phyloP scores from a whole-genome alignment of 495 filamentous ascomycete genomes.

The Xylaria flabelliformis region DNA sequence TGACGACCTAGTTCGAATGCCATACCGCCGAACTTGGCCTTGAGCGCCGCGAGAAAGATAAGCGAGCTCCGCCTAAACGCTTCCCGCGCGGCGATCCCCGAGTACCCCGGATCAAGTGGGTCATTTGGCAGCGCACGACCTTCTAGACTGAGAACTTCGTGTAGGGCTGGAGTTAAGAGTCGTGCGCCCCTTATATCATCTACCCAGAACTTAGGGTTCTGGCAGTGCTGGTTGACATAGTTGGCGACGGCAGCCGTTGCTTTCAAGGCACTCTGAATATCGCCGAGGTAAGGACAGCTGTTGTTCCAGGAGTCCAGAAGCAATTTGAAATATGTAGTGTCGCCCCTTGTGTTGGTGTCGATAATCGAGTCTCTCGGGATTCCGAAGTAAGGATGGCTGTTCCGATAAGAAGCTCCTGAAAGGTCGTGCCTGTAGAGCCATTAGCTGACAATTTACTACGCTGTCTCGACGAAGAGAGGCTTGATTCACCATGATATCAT shows the following conservation, averaged over 20 bases:
- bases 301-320: conserved; percentile 33
- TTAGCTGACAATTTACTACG: not conserved
- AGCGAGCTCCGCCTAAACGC: conserved; percentile 35
- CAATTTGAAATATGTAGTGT: conserved; percentile 27
- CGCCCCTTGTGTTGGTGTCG: conserved; percentile 25
- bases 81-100: conserved; percentile 35
- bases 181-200: conserved; percentile 35
- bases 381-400: conserved; percentile 30
- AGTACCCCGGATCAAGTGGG: conserved; percentile 27
- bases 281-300: conserved; percentile 33
- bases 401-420: conserved; percentile 35
- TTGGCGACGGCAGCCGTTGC: conserved; percentile 35
- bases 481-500: conserved; percentile 39
- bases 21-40: conserved; percentile 29
- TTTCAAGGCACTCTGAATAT: conserved; percentile 34
- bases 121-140: conserved; percentile 32
- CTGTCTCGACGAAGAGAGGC: not conserved
- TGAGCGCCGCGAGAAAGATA: conserved; percentile 35
- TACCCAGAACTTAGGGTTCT: conserved; percentile 26
- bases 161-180: conserved; percentile 31
- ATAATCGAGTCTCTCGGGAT: conserved; percentile 29
- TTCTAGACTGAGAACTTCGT: conserved; percentile 34
- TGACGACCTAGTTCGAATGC: conserved; percentile 31
- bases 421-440: conserved; percentile 32
- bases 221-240: conserved; percentile 33